These are phyloP conservation scores for Barnettozyma salicaria DNA, from an alignment of 805 yeast genomes.

Conservation along the genomic window DNA sequence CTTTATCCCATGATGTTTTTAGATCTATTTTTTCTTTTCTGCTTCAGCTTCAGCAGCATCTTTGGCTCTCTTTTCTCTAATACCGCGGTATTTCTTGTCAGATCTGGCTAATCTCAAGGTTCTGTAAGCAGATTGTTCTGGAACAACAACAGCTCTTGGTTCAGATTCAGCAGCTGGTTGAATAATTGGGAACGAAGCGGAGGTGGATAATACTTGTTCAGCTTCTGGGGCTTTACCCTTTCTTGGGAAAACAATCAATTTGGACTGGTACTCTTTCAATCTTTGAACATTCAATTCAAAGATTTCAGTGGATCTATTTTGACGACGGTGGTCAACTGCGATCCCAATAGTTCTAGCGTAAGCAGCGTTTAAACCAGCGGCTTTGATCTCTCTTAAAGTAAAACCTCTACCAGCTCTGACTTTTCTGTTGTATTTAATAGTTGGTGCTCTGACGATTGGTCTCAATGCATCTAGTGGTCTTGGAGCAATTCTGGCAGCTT, in stretches of 20 bases:
- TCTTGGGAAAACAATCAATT: slow-evolving; percentile 93
- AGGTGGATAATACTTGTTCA: slow-evolving; percentile 66
- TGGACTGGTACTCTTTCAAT: slow-evolving; percentile 92
- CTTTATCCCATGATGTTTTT: too few species aligned
- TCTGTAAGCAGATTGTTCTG: slow-evolving; percentile 76
- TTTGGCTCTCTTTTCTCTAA: slow-evolving; percentile 92
- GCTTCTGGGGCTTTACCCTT: slow-evolving; percentile 79
- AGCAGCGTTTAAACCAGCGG: slow-evolving; percentile 89
- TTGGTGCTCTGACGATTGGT: slow-evolving; percentile 98
- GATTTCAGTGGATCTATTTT: slow-evolving; percentile 94
- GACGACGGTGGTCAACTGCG: slow-evolving; percentile 99
- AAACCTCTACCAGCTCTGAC: slow-evolving; percentile 99
- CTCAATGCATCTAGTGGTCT: slow-evolving; percentile 94
- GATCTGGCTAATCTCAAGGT: slow-evolving; percentile 93
- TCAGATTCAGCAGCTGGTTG: slow-evolving; percentile 67
- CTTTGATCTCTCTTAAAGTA: slow-evolving; percentile 96
- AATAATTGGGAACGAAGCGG: slow-evolving; percentile 87
- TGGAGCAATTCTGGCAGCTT: slow-evolving; percentile 95
- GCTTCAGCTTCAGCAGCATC: slow-evolving; percentile 98
- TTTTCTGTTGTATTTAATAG: slow-evolving; percentile 98
- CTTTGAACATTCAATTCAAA: slow-evolving; percentile 93
- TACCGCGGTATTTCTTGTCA: slow-evolving; percentile 85
- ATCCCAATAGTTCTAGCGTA: slow-evolving; percentile 98
- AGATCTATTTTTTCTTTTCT: slow-evolving; percentile 93
- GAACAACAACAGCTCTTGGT: slow-evolving; percentile 79